Percentiles rank a stretch among this genome's conserved stretches.
phyloP scores from a whole-genome alignment of 202 grass and related monocot genomes.

The Carex sylvatica region DNA sequence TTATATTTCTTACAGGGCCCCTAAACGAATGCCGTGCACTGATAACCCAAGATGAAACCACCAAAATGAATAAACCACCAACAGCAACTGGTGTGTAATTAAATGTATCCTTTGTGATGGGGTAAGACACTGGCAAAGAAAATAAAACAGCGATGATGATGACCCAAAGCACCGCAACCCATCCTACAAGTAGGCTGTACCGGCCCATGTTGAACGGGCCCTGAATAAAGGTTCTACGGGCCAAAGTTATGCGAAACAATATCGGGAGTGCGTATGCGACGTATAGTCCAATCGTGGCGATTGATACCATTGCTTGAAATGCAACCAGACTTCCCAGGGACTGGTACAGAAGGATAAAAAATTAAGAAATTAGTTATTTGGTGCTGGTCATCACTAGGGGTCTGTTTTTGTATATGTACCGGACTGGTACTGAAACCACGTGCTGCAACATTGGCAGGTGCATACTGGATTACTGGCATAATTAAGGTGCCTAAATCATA shows the following conservation, averaged over 20 bases:
- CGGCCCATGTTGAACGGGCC: constrained; percentile 85
- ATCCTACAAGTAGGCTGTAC: constrained; percentile 55
- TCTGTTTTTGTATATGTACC: background rate
- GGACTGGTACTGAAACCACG: background rate
- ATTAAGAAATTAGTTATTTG: background rate
- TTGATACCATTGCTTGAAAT: constrained; percentile 99
- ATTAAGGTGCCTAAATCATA: background rate
- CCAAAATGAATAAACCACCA: constrained; percentile 72
- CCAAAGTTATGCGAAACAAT: constrained; percentile 78
- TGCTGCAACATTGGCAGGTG: background rate
- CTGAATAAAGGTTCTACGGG: constrained; percentile 56
- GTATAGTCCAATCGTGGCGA: constrained; percentile 89
- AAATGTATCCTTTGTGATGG: constrained; percentile 79
- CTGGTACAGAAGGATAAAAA: constrained; percentile 31
- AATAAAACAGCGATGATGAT: constrained; percentile 90
- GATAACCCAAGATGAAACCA: constrained; percentile 58
- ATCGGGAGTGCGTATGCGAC: constrained; percentile 85
- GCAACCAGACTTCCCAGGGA: constrained; percentile 85
- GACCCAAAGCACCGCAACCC: constrained; percentile 90
- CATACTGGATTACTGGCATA: background rate
- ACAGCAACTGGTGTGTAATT: constrained; percentile 90
- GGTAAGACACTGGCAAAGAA: constrained; percentile 80
- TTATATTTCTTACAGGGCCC: constrained; percentile 71
- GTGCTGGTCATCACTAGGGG: background rate
- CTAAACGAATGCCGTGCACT: constrained; percentile 86